Evolutionary conservation across 1,139 yeast genomes (phyloP).

Genomic region (Saccharomyces hybrid): DNA sequence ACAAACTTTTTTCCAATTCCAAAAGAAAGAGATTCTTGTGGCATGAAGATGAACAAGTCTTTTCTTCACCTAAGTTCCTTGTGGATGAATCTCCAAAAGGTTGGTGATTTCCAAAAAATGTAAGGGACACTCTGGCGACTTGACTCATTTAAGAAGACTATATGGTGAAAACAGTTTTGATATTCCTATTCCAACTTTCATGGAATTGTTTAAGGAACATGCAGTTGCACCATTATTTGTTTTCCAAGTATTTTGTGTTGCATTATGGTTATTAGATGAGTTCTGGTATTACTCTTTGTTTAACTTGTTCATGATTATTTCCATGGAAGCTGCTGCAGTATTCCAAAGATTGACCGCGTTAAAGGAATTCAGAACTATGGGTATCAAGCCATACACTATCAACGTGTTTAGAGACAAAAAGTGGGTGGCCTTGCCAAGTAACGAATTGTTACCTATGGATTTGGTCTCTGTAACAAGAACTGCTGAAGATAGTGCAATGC

Average conservation of each 20-base stretch:
- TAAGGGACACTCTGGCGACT: constrained; percentile 57
- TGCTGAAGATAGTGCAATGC: constrained; percentile 83
- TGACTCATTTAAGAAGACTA: constrained; percentile 48
- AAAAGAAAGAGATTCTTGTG: constrained; percentile 85
- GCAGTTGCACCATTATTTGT: constrained; percentile 98
- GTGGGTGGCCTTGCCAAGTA: constrained; percentile 69
- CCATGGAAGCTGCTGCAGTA: constrained; percentile 92
- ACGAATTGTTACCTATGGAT: constrained; percentile 85
- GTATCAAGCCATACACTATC: constrained; percentile 81
- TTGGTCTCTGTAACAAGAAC: constrained; percentile 82
- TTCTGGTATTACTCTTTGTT: constrained; percentile 94
- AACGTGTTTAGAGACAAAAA: constrained; percentile 60
- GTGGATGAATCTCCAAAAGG: constrained; percentile 58
- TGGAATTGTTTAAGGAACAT: constrained; percentile 89
- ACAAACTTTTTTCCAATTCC: constrained; percentile 74
- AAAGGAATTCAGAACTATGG: constrained; percentile 95
- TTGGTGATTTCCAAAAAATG: constrained; percentile 51
- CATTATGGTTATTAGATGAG: constrained; percentile 93
- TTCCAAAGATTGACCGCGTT: constrained; percentile 91
- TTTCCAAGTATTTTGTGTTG: constrained; percentile 91
- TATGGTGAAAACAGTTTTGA: constrained; percentile 87
- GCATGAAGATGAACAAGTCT: constrained; percentile 45
- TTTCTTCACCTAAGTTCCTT: constrained; percentile 74
- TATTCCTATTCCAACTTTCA: constrained; percentile 87
- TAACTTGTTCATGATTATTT: constrained; percentile 82